A percentile compares a stretch with the other conserved stretches of the same genome.
Evolutionary conservation across 2,329 filamentous ascomycete species (phyloP).

Genomic region (Bipolaris victoriae): DNA sequence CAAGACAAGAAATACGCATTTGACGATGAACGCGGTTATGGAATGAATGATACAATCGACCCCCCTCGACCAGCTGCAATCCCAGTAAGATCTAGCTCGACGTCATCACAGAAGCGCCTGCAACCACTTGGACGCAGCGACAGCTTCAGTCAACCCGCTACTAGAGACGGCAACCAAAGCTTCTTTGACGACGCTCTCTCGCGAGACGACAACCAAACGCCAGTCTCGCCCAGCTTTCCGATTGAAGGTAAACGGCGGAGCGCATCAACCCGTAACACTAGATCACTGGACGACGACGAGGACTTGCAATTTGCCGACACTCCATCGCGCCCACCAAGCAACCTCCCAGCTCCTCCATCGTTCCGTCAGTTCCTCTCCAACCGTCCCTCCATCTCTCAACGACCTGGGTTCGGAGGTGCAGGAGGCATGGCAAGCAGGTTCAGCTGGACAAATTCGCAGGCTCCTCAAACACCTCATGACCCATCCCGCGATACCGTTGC

Average conservation of each 20-base stretch:
- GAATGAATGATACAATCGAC: slow-evolving; percentile 32
- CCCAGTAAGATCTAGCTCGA: slow-evolving; percentile 35
- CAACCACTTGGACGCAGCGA: slow-evolving; percentile 38
- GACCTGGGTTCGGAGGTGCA: slow-evolving; percentile 30
- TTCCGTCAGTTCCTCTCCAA: slow-evolving; percentile 50
- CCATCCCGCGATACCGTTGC: slow-evolving; percentile 35
- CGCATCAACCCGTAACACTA: slow-evolving; percentile 41
- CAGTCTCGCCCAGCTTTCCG: slow-evolving; percentile 42
- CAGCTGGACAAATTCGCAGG: slow-evolving; percentile 51
- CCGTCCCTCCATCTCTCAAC: slow-evolving; percentile 42
- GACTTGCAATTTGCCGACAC: slow-evolving; percentile 33
- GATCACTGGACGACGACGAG: slow-evolving; percentile 32
- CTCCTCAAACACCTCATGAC: slow-evolving; percentile 48
- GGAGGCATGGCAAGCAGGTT: slow-evolving; percentile 42
- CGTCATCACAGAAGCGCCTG: slow-evolving; percentile 37
- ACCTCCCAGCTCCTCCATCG: slow-evolving; percentile 43
- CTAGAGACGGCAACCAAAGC: slow-evolving; percentile 21
- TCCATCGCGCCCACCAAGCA: slow-evolving; percentile 20
- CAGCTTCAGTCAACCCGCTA: slow-evolving; percentile 34
- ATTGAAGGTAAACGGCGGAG: slow-evolving; percentile 35
- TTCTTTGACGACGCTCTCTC: slow-evolving; percentile 38
- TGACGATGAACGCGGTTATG: slow-evolving; percentile 32
- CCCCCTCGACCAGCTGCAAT: slow-evolving; percentile 32
- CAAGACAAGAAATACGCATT: slow-evolving; percentile 37
- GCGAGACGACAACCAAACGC: slow-evolving; percentile 39